Base-by-base conservation (phyloP, 208 protist species). In the Leishmania arabica region DNA sequence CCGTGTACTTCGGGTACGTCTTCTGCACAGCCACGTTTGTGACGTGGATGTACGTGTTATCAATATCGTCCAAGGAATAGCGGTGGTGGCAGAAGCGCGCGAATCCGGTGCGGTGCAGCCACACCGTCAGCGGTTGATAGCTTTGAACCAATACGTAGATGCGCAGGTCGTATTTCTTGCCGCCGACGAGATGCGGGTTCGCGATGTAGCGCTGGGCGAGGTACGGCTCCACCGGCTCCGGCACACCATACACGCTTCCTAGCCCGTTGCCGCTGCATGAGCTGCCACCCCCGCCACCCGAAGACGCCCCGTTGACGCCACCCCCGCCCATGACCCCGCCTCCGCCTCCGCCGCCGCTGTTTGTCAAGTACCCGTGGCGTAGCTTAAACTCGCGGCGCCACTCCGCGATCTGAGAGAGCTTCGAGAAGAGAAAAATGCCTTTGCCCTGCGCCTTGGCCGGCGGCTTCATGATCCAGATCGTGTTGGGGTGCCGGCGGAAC, bases 21-120 rank as follows among this genome's bases (percentile, higher is more conserved):
- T 99, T 99, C 86, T 99, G 98, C 78, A 99, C 96, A 34, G 98
- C 98, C 24, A 99, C 96, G 87, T 99, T 99, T 9, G 99, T 99
- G 49, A 99, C 94, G 81, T 99, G 98, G 53, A 99, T 95, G 81
- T 96, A 98, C 6, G 92, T 96, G 86, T 98, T 98, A 64, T 97
- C 94, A 62, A 98, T 96, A 78, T 98, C 95, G 58, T 94, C 90
- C 49, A 98, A 58, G 5, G 93, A 95, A 86, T 96, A 99, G 72
- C 95, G 92, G 75, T 97, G 94, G 68, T 98, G 95, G 85, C 92
- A 95, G 88, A 99, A 98, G 65, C 97, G 95, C 2, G 95, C 97
- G 60, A 98, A 95, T 7, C 96, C 97, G 47, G 97, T 97, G 34
- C 95, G 88, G 83, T 97, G 97, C 66, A 98, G 81, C 89, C 96